Evolutionary conservation across 2,329 filamentous ascomycete species (phyloP).

Genomic region (Xylariaceae sp.): DNA sequence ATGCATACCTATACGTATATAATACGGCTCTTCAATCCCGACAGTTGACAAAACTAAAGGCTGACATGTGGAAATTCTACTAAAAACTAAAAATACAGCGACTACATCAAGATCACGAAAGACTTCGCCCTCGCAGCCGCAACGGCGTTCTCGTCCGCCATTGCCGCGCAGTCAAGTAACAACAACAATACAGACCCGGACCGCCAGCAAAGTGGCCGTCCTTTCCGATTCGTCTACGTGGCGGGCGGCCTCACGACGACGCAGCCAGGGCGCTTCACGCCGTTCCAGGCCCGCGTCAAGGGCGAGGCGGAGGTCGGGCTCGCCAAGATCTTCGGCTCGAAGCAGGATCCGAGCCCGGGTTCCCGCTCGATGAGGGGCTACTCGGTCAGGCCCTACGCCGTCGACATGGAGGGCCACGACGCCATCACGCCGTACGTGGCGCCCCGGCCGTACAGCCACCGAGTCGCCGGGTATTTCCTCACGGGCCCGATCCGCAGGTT

Average conservation of each 20-base stretch:
- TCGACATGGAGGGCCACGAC: neutral
- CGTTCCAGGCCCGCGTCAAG: neutral
- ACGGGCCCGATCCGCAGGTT: neutral
- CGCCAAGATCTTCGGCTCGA: neutral
- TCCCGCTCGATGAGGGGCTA: neutral
- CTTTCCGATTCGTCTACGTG: conserved; percentile 2
- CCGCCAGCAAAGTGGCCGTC: neutral
- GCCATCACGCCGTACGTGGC: neutral
- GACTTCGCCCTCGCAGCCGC: neutral
- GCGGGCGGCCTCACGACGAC: neutral
- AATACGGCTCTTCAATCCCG: too few relatives aligned
- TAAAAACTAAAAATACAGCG: too few relatives aligned
- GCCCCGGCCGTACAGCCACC: neutral
- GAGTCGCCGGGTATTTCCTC: neutral
- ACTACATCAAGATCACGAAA: neutral
- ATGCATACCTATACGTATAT: neutral
- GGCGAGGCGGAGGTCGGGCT: neutral
- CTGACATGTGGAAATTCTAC: too few relatives aligned
- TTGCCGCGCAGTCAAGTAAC: too few relatives aligned
- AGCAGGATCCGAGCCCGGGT: too few relatives aligned
- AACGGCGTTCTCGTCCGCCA: neutral
- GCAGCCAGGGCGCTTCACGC: conserved; percentile 1
- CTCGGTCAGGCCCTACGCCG: neutral
- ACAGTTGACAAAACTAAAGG: too few relatives aligned
- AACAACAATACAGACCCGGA: too few relatives aligned